Conservation (phyloP, 345 rosid species). For the Stellera chamaejasme region DNA sequence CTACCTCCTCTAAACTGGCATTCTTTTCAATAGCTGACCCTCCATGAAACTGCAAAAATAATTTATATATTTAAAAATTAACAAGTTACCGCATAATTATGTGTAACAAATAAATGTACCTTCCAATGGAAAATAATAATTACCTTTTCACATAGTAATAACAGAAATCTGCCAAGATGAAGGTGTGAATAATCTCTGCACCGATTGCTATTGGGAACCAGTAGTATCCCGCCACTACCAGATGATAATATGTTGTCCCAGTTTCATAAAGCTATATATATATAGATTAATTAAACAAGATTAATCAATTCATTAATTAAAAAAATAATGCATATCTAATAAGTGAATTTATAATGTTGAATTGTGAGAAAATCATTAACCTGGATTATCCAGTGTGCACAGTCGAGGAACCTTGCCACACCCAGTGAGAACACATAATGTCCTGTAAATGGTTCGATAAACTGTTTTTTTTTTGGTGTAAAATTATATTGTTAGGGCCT, state of each 20-base stretch:
- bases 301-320: no score
- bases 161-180: slow-evolving; percentile 81
- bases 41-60: slow-evolving; percentile 27
- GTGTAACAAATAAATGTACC: not conserved
- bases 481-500: no score
- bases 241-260: slow-evolving; percentile 35
- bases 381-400: slow-evolving; percentile 76
- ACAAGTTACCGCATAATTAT: no score
- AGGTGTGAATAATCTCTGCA: slow-evolving; percentile 71
- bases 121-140: not conserved
- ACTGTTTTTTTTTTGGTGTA: slow-evolving; percentile 31
- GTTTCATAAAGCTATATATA: slow-evolving; percentile 43
- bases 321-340: no score
- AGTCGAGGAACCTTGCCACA: slow-evolving; percentile 58
- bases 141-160: slow-evolving; percentile 80
- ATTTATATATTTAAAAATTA: not conserved
- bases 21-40: slow-evolving; percentile 29
- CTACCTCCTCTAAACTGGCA: slow-evolving; percentile 25
- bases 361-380: slow-evolving; percentile 18
- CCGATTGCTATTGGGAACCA: slow-evolving; percentile 61
- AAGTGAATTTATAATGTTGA: not conserved
- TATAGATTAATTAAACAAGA: no score
- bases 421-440: slow-evolving; percentile 88
- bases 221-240: slow-evolving; percentile 42
- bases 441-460: slow-evolving; percentile 79